Percentiles rank a stretch among this genome's conserved stretches.
Conservation (phyloP, 1,284 basidiomycete genomes). For the Waitea zeae region DNA sequence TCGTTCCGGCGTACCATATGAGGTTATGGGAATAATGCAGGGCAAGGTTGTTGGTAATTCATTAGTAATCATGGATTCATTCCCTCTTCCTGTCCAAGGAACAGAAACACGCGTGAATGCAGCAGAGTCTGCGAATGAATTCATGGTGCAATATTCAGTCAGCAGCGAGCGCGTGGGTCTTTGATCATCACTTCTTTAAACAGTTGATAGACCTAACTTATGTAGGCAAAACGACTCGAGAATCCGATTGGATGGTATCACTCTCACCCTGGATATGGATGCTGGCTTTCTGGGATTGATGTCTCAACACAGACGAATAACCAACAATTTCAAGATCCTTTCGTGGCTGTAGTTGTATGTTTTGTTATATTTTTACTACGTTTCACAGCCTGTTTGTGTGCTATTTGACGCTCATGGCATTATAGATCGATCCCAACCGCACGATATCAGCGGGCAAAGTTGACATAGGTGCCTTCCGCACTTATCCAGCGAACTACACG, state of each 20-base stretch:
- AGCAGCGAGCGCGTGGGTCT: slow-evolving; percentile 54
- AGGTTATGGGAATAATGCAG: slow-evolving; percentile 99
- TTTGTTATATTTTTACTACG: neutral
- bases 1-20: slow-evolving; percentile 89
- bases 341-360: slow-evolving; percentile 89
- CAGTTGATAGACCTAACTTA: neutral
- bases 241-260: slow-evolving; percentile 99
- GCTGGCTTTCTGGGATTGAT: slow-evolving; percentile 94
- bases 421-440: slow-evolving; percentile 90
- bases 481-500: slow-evolving; percentile 85
- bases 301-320: slow-evolving; percentile 93
- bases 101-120: slow-evolving; percentile 98
- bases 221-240: slow-evolving; percentile 59
- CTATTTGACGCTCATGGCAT: slow-evolving; percentile 1
- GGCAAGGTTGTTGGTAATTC: slow-evolving; percentile 82
- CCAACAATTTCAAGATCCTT: slow-evolving; percentile 90
- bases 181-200: neutral
- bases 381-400: neutral
- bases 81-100: slow-evolving; percentile 95
- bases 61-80: slow-evolving; percentile 90
- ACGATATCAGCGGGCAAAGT: slow-evolving; percentile 97
- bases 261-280: slow-evolving; percentile 94
- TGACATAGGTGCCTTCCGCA: slow-evolving; percentile 96
- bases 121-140: slow-evolving; percentile 91
- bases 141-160: slow-evolving; percentile 90